Evolutionary conservation across 1,139 yeast species (phyloP).

Genomic region (Blastobotrys aristatus): DNA sequence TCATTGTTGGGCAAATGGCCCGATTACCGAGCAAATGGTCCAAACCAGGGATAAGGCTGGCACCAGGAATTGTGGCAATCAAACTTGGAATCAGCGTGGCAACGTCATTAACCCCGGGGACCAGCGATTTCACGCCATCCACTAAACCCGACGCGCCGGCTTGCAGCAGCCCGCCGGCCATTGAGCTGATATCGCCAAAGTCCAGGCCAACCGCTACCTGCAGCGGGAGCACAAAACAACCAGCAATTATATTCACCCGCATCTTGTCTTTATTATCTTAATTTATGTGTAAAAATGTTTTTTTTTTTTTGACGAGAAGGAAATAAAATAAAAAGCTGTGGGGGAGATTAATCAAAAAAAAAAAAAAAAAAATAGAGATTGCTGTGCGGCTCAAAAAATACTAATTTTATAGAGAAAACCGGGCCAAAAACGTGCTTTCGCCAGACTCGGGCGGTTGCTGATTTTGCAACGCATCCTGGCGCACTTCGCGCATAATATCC

Average conservation of each 20-base stretch:
- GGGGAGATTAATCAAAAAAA: background rate
- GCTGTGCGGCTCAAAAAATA: slow-evolving; percentile 3
- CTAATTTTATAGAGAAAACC: slow-evolving; percentile 11
- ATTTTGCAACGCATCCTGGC: slow-evolving; percentile 31
- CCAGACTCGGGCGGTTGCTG: slow-evolving; percentile 20
- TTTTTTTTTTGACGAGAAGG: no score
- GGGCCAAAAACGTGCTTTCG: slow-evolving; percentile 24
- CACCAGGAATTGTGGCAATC: background rate
- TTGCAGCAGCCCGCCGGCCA: background rate
- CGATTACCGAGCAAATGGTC: slow-evolving; percentile 2
- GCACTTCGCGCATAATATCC: slow-evolving; percentile 32
- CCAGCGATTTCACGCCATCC: background rate
- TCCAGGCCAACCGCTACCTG: background rate
- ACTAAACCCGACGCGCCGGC: background rate
- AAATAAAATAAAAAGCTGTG: no score
- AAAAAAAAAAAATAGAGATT: no score
- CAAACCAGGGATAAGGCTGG: slow-evolving; percentile 1
- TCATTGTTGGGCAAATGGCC: slow-evolving; percentile 9
- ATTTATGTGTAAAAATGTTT: no score
- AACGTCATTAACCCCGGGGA: slow-evolving; percentile 1
- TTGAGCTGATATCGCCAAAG: background rate
- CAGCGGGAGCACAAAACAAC: no score
- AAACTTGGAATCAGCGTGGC: slow-evolving; percentile 2
- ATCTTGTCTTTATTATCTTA: no score
- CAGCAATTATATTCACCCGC: no score